phyloP scores from a whole-genome alignment of 2,329 filamentous ascomycete genomes.

The Gliomastix tumulicola region DNA sequence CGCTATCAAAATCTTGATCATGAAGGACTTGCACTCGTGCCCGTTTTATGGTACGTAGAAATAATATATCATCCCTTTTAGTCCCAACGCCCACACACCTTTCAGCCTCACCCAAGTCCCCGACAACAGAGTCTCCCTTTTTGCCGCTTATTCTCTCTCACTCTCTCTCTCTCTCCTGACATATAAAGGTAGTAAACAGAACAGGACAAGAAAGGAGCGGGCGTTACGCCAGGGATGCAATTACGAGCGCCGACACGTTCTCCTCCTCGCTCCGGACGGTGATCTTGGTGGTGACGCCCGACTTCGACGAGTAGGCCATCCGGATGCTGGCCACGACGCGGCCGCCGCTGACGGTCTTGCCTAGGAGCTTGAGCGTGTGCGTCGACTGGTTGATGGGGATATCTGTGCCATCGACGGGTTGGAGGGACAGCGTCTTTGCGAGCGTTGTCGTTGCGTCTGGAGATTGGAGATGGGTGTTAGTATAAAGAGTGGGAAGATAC shows the following conservation, averaged over 20 bases:
- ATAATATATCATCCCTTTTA: too few relatives aligned
- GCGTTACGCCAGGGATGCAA: constrained; percentile 80
- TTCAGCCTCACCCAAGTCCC: too few relatives aligned
- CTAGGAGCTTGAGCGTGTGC: constrained; percentile 91
- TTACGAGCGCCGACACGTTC: constrained; percentile 75
- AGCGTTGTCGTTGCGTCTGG: constrained; percentile 89
- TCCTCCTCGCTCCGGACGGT: constrained; percentile 88
- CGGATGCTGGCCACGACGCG: constrained; percentile 80
- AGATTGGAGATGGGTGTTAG: constrained; percentile 8
- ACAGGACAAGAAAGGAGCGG: too few relatives aligned
- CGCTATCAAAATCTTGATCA: too few relatives aligned
- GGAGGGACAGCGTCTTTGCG: constrained; percentile 77
- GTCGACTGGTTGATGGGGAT: constrained; percentile 82
- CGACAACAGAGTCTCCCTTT: too few relatives aligned
- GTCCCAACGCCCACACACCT: too few relatives aligned
- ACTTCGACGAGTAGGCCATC: constrained; percentile 92
- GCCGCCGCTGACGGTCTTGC: constrained; percentile 88
- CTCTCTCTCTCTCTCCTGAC: too few relatives aligned
- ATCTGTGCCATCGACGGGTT: constrained; percentile 91
- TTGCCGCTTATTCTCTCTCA: too few relatives aligned
- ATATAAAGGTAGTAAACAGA: too few relatives aligned
- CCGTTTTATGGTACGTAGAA: too few relatives aligned
- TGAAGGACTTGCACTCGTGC: too few relatives aligned
- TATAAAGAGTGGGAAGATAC: neutral
- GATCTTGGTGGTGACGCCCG: constrained; percentile 93